Evolutionary conservation across 1,139 yeast genomes (phyloP).

Genomic region (Eremothecium coryli): DNA sequence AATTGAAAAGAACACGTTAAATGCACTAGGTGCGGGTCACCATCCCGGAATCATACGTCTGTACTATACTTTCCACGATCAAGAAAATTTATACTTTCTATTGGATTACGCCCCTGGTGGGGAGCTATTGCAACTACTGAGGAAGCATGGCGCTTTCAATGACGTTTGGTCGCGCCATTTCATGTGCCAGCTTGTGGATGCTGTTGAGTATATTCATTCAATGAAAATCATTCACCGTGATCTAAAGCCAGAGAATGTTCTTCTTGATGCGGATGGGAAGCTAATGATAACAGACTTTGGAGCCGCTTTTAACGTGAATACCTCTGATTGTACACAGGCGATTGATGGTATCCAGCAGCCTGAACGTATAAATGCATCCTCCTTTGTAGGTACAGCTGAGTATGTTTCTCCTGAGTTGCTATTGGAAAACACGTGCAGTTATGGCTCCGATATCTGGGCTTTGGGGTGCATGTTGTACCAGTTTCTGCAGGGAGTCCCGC

Average conservation of each 20-base stretch:
- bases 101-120: constrained; percentile 92
- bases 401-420: constrained; percentile 70
- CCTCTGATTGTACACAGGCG: constrained; percentile 19
- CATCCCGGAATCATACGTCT: constrained; percentile 84
- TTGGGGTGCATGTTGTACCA: constrained; percentile 72
- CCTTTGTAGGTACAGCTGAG: constrained; percentile 83
- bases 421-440: constrained; percentile 60
- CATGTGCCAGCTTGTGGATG: constrained; percentile 67
- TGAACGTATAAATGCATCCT: constrained; percentile 35
- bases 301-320: constrained; percentile 42
- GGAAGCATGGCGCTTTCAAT: constrained; percentile 66
- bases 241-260: constrained; percentile 67
- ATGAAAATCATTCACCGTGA: constrained; percentile 76
- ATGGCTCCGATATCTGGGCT: constrained; percentile 76
- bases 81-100: constrained; percentile 78
- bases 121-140: constrained; percentile 71
- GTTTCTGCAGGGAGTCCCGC: constrained; percentile 68
- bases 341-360: constrained; percentile 21
- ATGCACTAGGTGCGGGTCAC: constrained; percentile 55
- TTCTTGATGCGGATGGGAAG: constrained; percentile 54
- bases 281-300: constrained; percentile 77
- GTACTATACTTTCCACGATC: constrained; percentile 91
- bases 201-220: constrained; percentile 63
- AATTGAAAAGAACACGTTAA: constrained; percentile 88
- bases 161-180: constrained; percentile 68